Percentiles rank a stretch among this genome's conserved stretches.
These are phyloP conservation scores for Cladosporium velox DNA, from an alignment of 2,329 filamentous ascomycete genomes.

Conservation along the genomic window DNA sequence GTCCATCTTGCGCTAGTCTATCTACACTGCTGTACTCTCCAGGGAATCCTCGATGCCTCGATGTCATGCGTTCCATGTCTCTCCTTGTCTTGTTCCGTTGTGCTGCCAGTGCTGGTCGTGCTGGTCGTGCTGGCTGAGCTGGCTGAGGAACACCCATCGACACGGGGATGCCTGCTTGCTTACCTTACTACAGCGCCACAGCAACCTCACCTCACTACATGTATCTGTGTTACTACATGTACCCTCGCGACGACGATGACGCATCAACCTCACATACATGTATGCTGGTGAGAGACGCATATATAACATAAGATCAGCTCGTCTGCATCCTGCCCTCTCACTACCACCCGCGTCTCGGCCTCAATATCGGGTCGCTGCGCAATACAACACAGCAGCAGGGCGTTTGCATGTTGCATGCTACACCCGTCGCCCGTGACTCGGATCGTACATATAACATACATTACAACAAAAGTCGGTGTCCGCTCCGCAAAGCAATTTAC, in stretches of 20 bases:
- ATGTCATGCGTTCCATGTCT: slow-evolving; percentile 1
- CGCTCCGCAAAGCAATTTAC: slow-evolving; percentile 14
- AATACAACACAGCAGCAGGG: neutral
- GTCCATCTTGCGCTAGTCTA: slow-evolving; percentile 1
- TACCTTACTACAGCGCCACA: neutral
- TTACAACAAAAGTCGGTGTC: neutral
- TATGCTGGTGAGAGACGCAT: neutral
- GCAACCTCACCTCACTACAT: neutral
- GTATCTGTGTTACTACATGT: neutral
- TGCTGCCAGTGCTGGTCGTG: neutral
- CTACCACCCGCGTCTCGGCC: neutral
- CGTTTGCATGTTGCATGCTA: slow-evolving; percentile 10
- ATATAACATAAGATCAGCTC: neutral
- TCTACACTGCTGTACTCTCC: neutral
- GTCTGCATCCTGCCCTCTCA: neutral
- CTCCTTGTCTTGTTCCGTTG: neutral
- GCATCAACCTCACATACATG: neutral
- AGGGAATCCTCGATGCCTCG: slow-evolving; percentile 1
- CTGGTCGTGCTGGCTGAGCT: neutral
- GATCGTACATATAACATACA: neutral
- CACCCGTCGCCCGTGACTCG: slow-evolving; percentile 15
- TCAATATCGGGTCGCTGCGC: slow-evolving; percentile 16
- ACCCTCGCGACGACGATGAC: neutral
- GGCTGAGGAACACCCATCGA: neutral
- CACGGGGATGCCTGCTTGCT: neutral